Evolutionary conservation across 805 yeast genomes (phyloP).

Genomic region (Lachancea waltii): DNA sequence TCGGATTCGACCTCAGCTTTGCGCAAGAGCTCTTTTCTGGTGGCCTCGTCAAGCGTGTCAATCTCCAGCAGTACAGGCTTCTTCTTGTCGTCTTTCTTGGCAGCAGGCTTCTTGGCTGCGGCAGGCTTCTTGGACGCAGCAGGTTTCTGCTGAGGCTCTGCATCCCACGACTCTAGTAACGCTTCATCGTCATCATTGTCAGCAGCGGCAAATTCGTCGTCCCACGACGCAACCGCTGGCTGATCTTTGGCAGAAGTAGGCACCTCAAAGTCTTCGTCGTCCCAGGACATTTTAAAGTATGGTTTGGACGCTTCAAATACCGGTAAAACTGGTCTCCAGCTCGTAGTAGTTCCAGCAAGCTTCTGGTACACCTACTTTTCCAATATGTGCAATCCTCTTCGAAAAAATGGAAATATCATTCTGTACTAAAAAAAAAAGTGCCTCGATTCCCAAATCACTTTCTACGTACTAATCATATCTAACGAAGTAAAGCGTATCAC

Average conservation of each 20-base stretch:
- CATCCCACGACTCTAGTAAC: slow-evolving; percentile 86
- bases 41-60: slow-evolving; percentile 63
- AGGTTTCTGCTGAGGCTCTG: slow-evolving; percentile 36
- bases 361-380: too few relatives aligned
- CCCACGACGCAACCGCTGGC: slow-evolving; percentile 67
- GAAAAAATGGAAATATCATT: too few relatives aligned
- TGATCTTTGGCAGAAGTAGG: slow-evolving; percentile 44
- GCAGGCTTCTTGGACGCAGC: slow-evolving; percentile 50
- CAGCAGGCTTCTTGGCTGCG: slow-evolving; percentile 27
- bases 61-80: slow-evolving; percentile 44
- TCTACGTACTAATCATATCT: too few relatives aligned
- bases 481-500: too few relatives aligned
- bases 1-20: slow-evolving; percentile 82
- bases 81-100: slow-evolving; percentile 31
- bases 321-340: background rate
- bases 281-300: slow-evolving; percentile 37
- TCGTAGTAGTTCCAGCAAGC: too few relatives aligned
- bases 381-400: too few relatives aligned
- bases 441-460: too few relatives aligned
- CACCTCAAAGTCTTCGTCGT: slow-evolving; percentile 86
- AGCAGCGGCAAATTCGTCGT: slow-evolving; percentile 51
- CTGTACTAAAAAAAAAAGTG: too few relatives aligned
- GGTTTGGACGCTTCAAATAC: background rate
- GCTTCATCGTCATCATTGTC: slow-evolving; percentile 58
- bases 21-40: slow-evolving; percentile 67